Percentiles rank a stretch among this genome's conserved stretches.
phyloP scores from a whole-genome alignment of 805 yeast species.

The Candida piceae region DNA sequence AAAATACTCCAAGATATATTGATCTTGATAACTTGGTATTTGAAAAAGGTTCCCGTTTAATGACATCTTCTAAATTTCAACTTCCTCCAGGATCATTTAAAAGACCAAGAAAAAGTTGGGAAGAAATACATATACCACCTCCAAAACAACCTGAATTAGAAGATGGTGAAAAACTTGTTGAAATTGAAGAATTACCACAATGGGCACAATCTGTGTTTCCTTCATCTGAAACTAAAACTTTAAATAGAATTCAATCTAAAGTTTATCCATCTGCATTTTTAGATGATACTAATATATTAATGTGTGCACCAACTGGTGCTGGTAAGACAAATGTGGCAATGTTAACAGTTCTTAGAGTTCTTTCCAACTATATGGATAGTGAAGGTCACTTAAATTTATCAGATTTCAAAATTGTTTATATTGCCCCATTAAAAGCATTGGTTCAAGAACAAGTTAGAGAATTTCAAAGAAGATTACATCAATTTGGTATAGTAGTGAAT shows the following conservation, averaged over 20 bases:
- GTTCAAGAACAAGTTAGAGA: conserved; percentile 94
- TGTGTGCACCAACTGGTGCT: conserved; percentile 99
- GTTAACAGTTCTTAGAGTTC: conserved; percentile 63
- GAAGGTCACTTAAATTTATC: conserved; percentile 48
- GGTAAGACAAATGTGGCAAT: conserved; percentile 98
- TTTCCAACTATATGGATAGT: conserved; percentile 46
- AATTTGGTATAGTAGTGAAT: conserved; percentile 65
- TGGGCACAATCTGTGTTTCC: conserved; percentile 85
- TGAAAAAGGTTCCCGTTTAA: conserved; percentile 67
- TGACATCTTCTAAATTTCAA: conserved; percentile 60
- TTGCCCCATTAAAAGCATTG: conserved; percentile 91
- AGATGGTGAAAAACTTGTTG: conserved; percentile 41
- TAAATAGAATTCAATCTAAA: conserved; percentile 80
- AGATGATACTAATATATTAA: conserved; percentile 62
- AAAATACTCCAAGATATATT: conserved; percentile 42
- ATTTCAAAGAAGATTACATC: conserved; percentile 61
- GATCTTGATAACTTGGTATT: conserved; percentile 60
- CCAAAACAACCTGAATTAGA: conserved; percentile 46
- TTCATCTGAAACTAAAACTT: conserved; percentile 51
- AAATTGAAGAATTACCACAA: conserved; percentile 60
- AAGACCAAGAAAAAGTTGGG: conserved; percentile 67
- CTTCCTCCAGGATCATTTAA: conserved; percentile 85
- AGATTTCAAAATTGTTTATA: conserved; percentile 73
- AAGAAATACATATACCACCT: conserved; percentile 89
- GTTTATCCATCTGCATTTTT: conserved; percentile 76